A percentile compares a stretch with the other conserved stretches of the same genome.
Evolutionary conservation across 2,329 filamentous ascomycete species (phyloP).

Genomic region (Penicillium glabrum): DNA sequence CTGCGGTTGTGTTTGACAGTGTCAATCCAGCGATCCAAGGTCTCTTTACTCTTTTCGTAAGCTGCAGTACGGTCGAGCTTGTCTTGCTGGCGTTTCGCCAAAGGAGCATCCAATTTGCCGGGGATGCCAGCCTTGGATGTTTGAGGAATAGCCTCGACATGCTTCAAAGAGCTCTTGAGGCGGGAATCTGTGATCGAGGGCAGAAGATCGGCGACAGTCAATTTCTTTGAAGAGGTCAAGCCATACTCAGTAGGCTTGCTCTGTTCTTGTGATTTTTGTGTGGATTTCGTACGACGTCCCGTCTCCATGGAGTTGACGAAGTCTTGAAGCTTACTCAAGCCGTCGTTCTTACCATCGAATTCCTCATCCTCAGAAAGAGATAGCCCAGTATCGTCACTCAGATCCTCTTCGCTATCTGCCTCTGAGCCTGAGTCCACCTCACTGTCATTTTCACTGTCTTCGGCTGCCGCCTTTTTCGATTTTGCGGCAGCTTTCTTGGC

Average conservation of each 20-base stretch:
- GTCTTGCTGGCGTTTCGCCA: slow-evolving; percentile 84
- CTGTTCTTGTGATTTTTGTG: slow-evolving; percentile 55
- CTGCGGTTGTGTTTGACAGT: slow-evolving; percentile 92
- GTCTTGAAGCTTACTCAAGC: slow-evolving; percentile 64
- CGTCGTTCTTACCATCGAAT: slow-evolving; percentile 50
- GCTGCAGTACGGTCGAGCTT: slow-evolving; percentile 77
- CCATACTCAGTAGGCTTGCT: slow-evolving; percentile 62
- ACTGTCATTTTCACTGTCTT: slow-evolving; percentile 15
- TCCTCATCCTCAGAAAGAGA: slow-evolving; percentile 49
- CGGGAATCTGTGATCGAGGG: slow-evolving; percentile 70
- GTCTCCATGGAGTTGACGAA: slow-evolving; percentile 66
- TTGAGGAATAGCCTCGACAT: slow-evolving; percentile 52
- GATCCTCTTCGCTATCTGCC: slow-evolving; percentile 45
- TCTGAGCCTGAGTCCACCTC: slow-evolving; percentile 41
- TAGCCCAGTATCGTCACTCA: slow-evolving; percentile 39
- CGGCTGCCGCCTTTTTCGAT: slow-evolving; percentile 27
- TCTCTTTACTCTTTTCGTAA: slow-evolving; percentile 88
- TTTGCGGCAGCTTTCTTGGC: slow-evolving; percentile 30
- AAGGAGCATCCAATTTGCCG: slow-evolving; percentile 76
- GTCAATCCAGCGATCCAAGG: slow-evolving; percentile 85
- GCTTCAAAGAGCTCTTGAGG: slow-evolving; percentile 76
- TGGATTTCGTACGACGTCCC: slow-evolving; percentile 35
- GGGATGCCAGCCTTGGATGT: slow-evolving; percentile 58
- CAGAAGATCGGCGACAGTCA: slow-evolving; percentile 74
- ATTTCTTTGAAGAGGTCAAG: slow-evolving; percentile 61